Evolutionary conservation across 1,284 basidiomycete genomes (phyloP).

Genomic region (Tilletia setariae): DNA sequence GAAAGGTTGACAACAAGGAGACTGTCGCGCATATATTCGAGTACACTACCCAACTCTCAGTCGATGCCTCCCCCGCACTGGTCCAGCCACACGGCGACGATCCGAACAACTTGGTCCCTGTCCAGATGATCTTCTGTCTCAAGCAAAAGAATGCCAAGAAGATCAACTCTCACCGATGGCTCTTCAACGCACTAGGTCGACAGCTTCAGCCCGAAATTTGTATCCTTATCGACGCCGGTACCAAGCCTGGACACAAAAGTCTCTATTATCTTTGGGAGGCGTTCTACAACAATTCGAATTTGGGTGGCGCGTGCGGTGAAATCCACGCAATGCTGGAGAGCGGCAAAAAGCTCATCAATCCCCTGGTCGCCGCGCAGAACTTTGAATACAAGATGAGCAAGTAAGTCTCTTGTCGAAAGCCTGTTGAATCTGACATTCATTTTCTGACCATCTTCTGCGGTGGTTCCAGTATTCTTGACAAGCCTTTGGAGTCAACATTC

Average conservation of each 20-base stretch:
- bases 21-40: slow-evolving; percentile 83
- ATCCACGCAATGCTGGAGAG: slow-evolving; percentile 53
- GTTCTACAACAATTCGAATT: slow-evolving; percentile 51
- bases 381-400: slow-evolving; percentile 96
- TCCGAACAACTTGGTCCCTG: slow-evolving; percentile 79
- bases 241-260: slow-evolving; percentile 50
- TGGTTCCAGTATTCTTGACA: slow-evolving; percentile 59
- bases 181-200: slow-evolving; percentile 91
- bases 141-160: slow-evolving; percentile 91
- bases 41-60: slow-evolving; percentile 61
- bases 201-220: slow-evolving; percentile 58
- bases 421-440: background rate
- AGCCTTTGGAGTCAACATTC: slow-evolving; percentile 89
- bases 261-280: slow-evolving; percentile 54
- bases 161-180: slow-evolving; percentile 69
- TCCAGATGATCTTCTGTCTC: slow-evolving; percentile 89
- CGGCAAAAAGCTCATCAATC: slow-evolving; percentile 52
- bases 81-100: slow-evolving; percentile 81
- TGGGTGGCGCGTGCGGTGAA: slow-evolving; percentile 53
- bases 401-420: background rate
- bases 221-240: slow-evolving; percentile 52
- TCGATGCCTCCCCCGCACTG: slow-evolving; percentile 81
- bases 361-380: slow-evolving; percentile 72
- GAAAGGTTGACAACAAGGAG: slow-evolving; percentile 79
- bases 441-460: slow-evolving; percentile 24